Conservation (phyloP, 371 early-diverging fungal species). For the Umbelopsis sp. region DNA sequence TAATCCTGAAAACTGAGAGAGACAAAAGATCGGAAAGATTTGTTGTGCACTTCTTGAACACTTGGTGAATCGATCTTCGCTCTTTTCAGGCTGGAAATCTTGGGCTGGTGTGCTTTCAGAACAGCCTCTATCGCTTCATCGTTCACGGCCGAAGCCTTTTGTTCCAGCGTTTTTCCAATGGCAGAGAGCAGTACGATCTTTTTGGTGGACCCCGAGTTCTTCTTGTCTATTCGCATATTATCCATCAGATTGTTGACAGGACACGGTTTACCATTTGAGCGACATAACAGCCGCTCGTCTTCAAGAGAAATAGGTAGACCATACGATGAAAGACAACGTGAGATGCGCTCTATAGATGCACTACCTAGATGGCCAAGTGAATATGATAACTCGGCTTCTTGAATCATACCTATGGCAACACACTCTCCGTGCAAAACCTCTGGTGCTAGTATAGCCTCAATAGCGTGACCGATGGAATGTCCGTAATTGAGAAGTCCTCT, state of each 20-base stretch:
- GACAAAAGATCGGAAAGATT: constrained; percentile 30
- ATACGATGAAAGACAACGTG: constrained; percentile 79
- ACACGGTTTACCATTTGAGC: constrained; percentile 58
- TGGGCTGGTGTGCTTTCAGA: constrained; percentile 63
- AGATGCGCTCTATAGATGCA: constrained; percentile 76
- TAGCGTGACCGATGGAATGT: constrained; percentile 93
- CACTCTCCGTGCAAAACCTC: constrained; percentile 93
- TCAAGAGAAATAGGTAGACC: constrained; percentile 77
- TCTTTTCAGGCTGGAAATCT: constrained; percentile 56
- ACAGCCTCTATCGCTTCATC: constrained; percentile 78
- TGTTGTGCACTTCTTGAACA: background rate
- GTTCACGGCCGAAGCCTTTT: constrained; percentile 69
- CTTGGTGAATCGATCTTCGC: constrained; percentile 14
- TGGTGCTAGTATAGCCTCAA: constrained; percentile 89
- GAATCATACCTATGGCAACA: constrained; percentile 89
- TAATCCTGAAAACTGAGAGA: constrained; percentile 53
- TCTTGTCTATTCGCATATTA: constrained; percentile 92
- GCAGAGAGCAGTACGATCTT: constrained; percentile 78
- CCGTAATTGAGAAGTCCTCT: constrained; percentile 95
- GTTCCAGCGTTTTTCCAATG: constrained; percentile 83
- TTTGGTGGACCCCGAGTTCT: constrained; percentile 85
- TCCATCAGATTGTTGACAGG: constrained; percentile 74
- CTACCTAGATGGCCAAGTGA: constrained; percentile 75
- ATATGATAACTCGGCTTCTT: constrained; percentile 88
- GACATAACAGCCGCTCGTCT: constrained; percentile 42